phyloP scores from a whole-genome alignment of 371 early-diverging fungal species.

The Thermomucor indicae-seudaticae region DNA sequence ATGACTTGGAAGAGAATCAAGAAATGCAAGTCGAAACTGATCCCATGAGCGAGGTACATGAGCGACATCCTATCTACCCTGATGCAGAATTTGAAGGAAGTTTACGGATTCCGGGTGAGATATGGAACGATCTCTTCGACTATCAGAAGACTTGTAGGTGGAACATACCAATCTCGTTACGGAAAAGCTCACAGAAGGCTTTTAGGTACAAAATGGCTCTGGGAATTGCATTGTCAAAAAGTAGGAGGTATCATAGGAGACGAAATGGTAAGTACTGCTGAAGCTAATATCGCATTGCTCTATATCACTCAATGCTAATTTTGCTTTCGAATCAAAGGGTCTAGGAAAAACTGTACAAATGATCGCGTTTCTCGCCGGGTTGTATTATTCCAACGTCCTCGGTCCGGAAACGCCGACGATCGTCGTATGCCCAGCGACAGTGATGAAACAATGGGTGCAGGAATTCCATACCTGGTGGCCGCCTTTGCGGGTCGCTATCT shows the following conservation, averaged over 20 bases:
- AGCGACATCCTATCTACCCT: conserved; percentile 54
- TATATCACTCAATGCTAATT: not conserved
- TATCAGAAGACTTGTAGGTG: conserved; percentile 82
- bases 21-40: conserved; percentile 13
- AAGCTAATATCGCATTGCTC: not conserved
- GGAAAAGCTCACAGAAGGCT: not conserved
- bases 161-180: not conserved
- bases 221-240: conserved; percentile 82
- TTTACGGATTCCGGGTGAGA: conserved; percentile 75
- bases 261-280: conserved; percentile 72
- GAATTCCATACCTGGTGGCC: conserved; percentile 97
- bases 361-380: conserved; percentile 76
- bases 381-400: conserved; percentile 53
- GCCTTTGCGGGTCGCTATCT: conserved; percentile 82
- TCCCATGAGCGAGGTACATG: conserved; percentile 49
- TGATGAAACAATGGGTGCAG: conserved; percentile 95
- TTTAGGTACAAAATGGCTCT: conserved; percentile 86
- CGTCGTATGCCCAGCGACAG: conserved; percentile 94
- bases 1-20: conserved; percentile 11
- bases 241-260: conserved; percentile 97
- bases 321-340: conserved; percentile 49
- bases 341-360: conserved; percentile 97
- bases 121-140: conserved; percentile 82
- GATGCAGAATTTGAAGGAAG: conserved; percentile 62
- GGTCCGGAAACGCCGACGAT: conserved; percentile 58